Base-by-base conservation (phyloP, 164 flowering plant species). In the Chimonanthus salicifolius region DNA sequence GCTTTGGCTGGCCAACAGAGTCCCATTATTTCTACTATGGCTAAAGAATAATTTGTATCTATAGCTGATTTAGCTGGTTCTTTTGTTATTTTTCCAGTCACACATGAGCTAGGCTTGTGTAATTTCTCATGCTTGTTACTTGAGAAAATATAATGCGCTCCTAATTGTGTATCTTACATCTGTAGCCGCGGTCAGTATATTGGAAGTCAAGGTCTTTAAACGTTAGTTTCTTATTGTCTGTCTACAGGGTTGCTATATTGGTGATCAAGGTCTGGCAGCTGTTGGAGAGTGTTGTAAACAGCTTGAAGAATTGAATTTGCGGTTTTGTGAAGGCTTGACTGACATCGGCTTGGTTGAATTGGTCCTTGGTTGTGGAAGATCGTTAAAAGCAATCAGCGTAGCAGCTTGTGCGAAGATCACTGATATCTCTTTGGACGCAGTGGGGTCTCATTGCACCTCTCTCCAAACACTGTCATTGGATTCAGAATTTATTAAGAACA, bases 321-420 rank as follows among this genome's bases (percentile, higher is more conserved):
- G 92, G 5, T 92, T 89, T 77, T 92, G 99, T 83, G 97, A 94
- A 83, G 94, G 93, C 21, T 80, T 94, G 83, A 88, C 90, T 47
- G 97, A 94, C 70, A 67, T 64, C 2, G 97, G 97, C 63, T 68
- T 94, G 83, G 80, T 82, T 78, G 84, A 88, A 65, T 72, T 94
- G 72, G 89, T 87, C 21, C 15, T 33, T 75, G 92, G 95, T 11
- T 85, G 89, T 75, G 92, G 94, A 21, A 86, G 82, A 58, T 83
- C 97, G 69, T 73, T 94, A 64, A 92, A 88, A 79, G 77, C 86
- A 63, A 83, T 92, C 64, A 85, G 95, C 65, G 65, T 94, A 64
- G 99, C 97, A 60, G 91, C 91, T 47, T 92, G 97, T 87, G 91
- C 90, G 54, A 92, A 82, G 83, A 85, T 94, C 77, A 89, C 97